These are phyloP conservation scores for Saccharomycopsis fibuligera DNA, from an alignment of 805 yeast genomes.

Conservation along the genomic window DNA sequence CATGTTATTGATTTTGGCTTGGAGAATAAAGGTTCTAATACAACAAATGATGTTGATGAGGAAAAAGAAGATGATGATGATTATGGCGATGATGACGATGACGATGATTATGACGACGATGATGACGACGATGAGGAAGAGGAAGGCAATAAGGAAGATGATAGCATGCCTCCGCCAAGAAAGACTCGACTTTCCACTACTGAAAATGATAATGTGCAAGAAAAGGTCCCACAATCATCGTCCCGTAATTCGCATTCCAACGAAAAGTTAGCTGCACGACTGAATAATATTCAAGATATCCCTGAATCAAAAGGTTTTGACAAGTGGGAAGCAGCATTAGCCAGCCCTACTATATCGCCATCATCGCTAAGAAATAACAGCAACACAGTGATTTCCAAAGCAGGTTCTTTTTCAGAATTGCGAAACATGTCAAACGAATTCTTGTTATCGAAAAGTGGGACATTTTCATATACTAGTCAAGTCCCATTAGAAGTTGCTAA, in stretches of 20 bases:
- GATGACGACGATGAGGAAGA: neutral
- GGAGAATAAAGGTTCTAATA: no score
- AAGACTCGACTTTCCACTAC: conserved; percentile 14
- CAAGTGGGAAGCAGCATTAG: conserved; percentile 2
- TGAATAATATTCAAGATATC: neutral
- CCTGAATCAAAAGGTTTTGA: neutral
- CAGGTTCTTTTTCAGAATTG: neutral
- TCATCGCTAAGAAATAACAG: neutral
- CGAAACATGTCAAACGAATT: neutral
- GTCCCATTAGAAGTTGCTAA: neutral
- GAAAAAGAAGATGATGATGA: no score
- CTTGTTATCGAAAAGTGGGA: neutral
- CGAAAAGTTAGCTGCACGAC: neutral
- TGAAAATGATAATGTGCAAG: neutral
- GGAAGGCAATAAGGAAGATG: neutral
- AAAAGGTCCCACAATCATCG: neutral
- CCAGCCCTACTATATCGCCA: conserved; percentile 1
- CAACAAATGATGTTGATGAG: no score
- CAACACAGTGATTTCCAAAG: no score
- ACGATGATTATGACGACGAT: conserved; percentile 6
- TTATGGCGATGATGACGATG: no score
- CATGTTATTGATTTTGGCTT: no score
- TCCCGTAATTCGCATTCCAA: neutral
- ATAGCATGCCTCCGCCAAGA: neutral
- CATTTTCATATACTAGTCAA: neutral